These are phyloP conservation scores for Misopates orontium DNA, from an alignment of 257 asterid genomes.

Conservation along the genomic window DNA sequence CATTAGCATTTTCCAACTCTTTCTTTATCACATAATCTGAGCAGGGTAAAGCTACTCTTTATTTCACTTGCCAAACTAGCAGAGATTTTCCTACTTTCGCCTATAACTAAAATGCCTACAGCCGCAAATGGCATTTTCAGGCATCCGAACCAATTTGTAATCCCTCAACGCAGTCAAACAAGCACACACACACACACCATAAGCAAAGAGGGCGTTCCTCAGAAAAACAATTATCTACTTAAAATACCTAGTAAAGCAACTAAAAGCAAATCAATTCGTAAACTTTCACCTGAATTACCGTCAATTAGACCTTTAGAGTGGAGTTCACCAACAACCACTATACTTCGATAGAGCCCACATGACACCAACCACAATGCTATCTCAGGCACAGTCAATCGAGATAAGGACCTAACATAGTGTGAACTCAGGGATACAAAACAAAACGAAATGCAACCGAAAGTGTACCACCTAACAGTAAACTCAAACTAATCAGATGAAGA, in stretches of 20 bases:
- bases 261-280: neutral
- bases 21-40: neutral
- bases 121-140: neutral
- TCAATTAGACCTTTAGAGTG: neutral
- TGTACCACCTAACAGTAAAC: too few relatives aligned
- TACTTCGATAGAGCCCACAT: neutral
- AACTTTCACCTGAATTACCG: neutral
- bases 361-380: neutral
- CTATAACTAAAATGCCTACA: neutral
- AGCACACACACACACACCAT: too few relatives aligned
- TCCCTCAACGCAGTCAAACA: too few relatives aligned
- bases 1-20: neutral
- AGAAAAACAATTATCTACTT: neutral
- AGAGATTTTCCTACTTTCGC: neutral
- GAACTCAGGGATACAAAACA: neutral
- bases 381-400: constrained; percentile 5
- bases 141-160: neutral
- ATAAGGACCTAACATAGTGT: too few relatives aligned
- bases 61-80: neutral
- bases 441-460: neutral
- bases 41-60: neutral
- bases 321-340: neutral
- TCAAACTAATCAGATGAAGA: too few relatives aligned
- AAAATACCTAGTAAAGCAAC: neutral
- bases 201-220: too few relatives aligned